These are phyloP conservation scores for Cyberlindnera xylosilytica DNA, from an alignment of 805 yeast species.

Conservation along the genomic window DNA sequence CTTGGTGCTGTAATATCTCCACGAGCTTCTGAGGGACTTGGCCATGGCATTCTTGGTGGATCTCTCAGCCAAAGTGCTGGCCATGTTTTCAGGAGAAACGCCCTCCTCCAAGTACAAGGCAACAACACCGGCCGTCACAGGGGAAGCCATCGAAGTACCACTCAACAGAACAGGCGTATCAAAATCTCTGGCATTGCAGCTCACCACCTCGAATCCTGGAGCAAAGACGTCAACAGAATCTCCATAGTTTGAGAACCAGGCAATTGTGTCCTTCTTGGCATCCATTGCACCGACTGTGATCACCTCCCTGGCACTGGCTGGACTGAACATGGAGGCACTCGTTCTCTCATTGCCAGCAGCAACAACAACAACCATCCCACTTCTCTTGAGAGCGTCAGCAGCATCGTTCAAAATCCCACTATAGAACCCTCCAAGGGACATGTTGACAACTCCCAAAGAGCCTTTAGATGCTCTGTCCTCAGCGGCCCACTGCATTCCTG, in stretches of 20 bases:
- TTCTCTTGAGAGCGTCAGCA: constrained; percentile 63
- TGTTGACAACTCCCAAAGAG: constrained; percentile 62
- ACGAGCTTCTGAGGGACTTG: constrained; percentile 6
- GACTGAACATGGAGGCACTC: constrained; percentile 77
- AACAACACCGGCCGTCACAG: constrained; percentile 64
- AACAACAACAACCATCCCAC: constrained; percentile 68
- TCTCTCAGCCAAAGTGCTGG: constrained; percentile 36
- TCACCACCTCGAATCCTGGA: constrained; percentile 66
- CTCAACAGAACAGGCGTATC: constrained; percentile 36
- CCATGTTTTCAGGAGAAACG: constrained; percentile 37
- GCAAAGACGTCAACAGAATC: constrained; percentile 80
- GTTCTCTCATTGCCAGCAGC: constrained; percentile 85
- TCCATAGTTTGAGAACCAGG: constrained; percentile 87
- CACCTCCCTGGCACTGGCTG: constrained; percentile 71
- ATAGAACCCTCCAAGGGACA: constrained; percentile 74
- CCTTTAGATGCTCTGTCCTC: constrained; percentile 42
- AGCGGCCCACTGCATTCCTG: constrained; percentile 65
- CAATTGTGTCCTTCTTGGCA: constrained; percentile 62
- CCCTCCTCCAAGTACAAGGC: constrained; percentile 56
- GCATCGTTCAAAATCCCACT: constrained; percentile 69
- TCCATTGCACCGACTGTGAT: constrained; percentile 88
- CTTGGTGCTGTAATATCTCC: constrained; percentile 15
- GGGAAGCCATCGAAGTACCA: constrained; percentile 84
- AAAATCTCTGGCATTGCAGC: constrained; percentile 39
- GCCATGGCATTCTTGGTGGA: constrained; percentile 36